These are phyloP conservation scores for Clonostachys byssicola DNA, from an alignment of 2,329 filamentous ascomycete genomes.

Conservation along the genomic window DNA sequence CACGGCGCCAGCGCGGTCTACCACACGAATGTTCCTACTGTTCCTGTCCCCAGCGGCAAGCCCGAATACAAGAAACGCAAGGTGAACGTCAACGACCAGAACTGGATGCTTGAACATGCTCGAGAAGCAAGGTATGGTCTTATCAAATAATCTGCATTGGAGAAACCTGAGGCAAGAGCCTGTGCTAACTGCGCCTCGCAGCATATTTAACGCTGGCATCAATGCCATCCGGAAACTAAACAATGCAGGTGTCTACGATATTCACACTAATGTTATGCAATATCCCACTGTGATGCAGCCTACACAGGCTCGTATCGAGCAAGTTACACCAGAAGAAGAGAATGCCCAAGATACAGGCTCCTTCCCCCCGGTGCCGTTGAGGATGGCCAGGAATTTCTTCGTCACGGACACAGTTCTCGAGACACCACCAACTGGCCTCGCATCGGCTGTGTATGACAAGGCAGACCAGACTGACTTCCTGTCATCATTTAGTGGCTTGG, in stretches of 20 bases:
- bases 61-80: constrained; percentile 77
- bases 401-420: constrained; percentile 52
- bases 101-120: constrained; percentile 96
- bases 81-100: constrained; percentile 85
- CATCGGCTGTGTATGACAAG: constrained; percentile 37
- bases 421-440: constrained; percentile 40
- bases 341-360: constrained; percentile 4
- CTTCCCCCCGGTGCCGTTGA: constrained; percentile 32
- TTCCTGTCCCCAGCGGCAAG: constrained; percentile 74
- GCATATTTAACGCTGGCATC: constrained; percentile 79
- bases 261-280: constrained; percentile 89
- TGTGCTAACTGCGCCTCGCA: constrained; percentile 24
- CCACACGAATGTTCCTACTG: constrained; percentile 73
- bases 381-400: constrained; percentile 51
- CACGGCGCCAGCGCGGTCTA: constrained; percentile 96
- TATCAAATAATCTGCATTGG: neutral
- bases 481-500: constrained; percentile 54
- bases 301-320: constrained; percentile 79
- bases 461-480: constrained; percentile 41
- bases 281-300: constrained; percentile 87
- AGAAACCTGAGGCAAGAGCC: neutral
- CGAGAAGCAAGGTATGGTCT: constrained; percentile 74
- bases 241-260: constrained; percentile 78
- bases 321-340: constrained; percentile 46
- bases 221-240: constrained; percentile 65